Base-by-base conservation (phyloP, 2,329 filamentous ascomycete genomes). In the Bipolaris bicolor region DNA sequence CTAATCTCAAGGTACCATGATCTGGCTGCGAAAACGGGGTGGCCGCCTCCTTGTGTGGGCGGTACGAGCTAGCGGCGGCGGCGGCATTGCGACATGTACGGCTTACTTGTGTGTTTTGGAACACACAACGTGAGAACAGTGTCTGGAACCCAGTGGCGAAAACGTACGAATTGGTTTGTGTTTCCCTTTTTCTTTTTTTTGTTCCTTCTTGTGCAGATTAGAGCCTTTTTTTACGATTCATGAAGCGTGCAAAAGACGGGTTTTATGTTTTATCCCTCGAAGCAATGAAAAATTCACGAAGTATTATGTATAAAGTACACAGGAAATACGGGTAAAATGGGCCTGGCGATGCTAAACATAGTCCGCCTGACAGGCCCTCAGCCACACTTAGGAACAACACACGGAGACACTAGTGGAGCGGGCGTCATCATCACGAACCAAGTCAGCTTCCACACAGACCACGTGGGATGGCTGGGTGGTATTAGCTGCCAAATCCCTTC, bases 401-500 rank as follows among this genome's bases (percentile, higher is more conserved):
- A 45, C 41, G 24, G 41, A 16, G 24, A 45, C 22, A n/a, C 24
- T 24, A 10, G 52, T 44, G 52, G 39, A 26, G 31, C 39, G 39
- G 44, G 52, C 52, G 52, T 54, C 46, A 20, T 55, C 46, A 22
- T 48, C 45, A 51, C 41, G 18, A 34, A 33, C 39, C 39, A 47
- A 55, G 39, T 31, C 52, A 47, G 52, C 52, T 50, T 37, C 41
- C 33, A 33, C 36, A 54, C 52, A 36, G 52, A 13, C 52, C 52
- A 24, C 7, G 10, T 33, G n/a, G 10, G 34, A 36, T 46, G 41
- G 18, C 47, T n/a, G 6, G 33, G 37, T 31, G 26, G 26, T 31
- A 24, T 29, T 13, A 31, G n/a, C 36, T 9, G 7, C 29, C 31
- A 43, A 22, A 41, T 46, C 24, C 34, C 34, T 41, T 41, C 51